These are phyloP conservation scores for Leishmania mexicana DNA, from an alignment of 208 protist genomes.

Conservation along the genomic window DNA sequence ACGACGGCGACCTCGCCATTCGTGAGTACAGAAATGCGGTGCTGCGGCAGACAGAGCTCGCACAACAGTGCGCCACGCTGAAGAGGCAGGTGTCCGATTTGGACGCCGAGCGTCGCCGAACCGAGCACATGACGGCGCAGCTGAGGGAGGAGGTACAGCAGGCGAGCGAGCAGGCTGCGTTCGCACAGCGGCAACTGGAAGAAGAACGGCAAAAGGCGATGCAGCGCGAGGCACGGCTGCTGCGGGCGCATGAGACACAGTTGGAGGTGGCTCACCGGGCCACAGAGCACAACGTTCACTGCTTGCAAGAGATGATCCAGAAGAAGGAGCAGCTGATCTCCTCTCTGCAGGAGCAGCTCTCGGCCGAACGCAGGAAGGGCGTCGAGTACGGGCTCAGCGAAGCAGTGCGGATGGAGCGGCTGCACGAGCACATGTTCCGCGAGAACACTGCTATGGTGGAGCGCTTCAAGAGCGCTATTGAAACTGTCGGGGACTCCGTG, in stretches of 20 bases:
- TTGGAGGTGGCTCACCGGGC: constrained; percentile 67
- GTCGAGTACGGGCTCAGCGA: constrained; percentile 77
- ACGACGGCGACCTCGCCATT: constrained; percentile 55
- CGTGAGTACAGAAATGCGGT: constrained; percentile 74
- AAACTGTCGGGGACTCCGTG: constrained; percentile 48
- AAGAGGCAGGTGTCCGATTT: constrained; percentile 45
- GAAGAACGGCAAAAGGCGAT: constrained; percentile 64
- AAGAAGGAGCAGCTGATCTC: constrained; percentile 72
- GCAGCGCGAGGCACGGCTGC: constrained; percentile 59
- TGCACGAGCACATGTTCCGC: constrained; percentile 84
- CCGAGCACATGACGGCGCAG: constrained; percentile 32
- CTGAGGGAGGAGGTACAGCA: constrained; percentile 56
- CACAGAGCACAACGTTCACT: constrained; percentile 79
- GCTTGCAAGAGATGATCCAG: constrained; percentile 76
- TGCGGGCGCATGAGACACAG: constrained; percentile 75
- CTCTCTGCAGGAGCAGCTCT: constrained; percentile 78
- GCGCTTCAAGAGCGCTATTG: constrained; percentile 77
- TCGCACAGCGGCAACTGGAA: constrained; percentile 62
- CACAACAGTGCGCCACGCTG: constrained; percentile 55
- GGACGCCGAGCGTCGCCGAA: constrained; percentile 31
- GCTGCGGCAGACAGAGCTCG: constrained; percentile 62
- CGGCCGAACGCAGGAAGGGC: constrained; percentile 70
- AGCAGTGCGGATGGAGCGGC: constrained; percentile 75
- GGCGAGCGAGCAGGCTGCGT: constrained; percentile 42
- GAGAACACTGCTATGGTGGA: constrained; percentile 88